These are phyloP conservation scores for Reutealis trisperma DNA, from an alignment of 345 rosid genomes.

Conservation along the genomic window DNA sequence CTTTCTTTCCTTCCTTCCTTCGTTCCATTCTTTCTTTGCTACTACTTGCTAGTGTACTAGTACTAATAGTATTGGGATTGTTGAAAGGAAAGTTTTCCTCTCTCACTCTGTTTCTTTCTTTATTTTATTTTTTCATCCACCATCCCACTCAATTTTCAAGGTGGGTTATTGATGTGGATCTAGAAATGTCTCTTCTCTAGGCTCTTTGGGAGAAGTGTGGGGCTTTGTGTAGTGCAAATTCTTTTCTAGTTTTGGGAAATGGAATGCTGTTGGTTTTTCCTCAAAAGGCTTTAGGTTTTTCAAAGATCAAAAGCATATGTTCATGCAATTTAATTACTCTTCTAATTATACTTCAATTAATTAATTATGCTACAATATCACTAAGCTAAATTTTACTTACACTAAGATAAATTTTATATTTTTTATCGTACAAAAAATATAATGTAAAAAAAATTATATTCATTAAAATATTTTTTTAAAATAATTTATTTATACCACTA, in stretches of 20 bases:
- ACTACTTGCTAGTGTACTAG: slow-evolving; percentile 11
- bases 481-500: too few relatives aligned
- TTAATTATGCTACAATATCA: too few relatives aligned
- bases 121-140: background rate
- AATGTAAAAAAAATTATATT: too few relatives aligned
- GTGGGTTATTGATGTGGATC: slow-evolving; percentile 47
- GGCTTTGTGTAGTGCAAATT: slow-evolving; percentile 40
- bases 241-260: slow-evolving; percentile 46
- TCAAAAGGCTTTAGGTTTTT: slow-evolving; percentile 13
- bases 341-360: too few relatives aligned
- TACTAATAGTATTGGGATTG: slow-evolving; percentile 46
- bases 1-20: background rate
- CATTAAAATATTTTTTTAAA: too few relatives aligned
- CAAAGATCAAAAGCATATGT: background rate
- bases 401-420: too few relatives aligned
- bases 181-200: slow-evolving; percentile 46
- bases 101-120: background rate
- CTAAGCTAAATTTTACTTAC: too few relatives aligned
- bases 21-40: slow-evolving; percentile 20
- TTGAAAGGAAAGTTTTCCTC: slow-evolving; percentile 26
- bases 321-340: too few relatives aligned
- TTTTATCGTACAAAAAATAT: too few relatives aligned
- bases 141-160: slow-evolving; percentile 45
- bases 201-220: slow-evolving; percentile 43
- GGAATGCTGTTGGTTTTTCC: slow-evolving; percentile 27